Evolutionary conservation across 768 basidiomycete species (phyloP), one percentile per base, ranked within the genome.

Genomic region (Boletus subcaerulescens): DNA sequence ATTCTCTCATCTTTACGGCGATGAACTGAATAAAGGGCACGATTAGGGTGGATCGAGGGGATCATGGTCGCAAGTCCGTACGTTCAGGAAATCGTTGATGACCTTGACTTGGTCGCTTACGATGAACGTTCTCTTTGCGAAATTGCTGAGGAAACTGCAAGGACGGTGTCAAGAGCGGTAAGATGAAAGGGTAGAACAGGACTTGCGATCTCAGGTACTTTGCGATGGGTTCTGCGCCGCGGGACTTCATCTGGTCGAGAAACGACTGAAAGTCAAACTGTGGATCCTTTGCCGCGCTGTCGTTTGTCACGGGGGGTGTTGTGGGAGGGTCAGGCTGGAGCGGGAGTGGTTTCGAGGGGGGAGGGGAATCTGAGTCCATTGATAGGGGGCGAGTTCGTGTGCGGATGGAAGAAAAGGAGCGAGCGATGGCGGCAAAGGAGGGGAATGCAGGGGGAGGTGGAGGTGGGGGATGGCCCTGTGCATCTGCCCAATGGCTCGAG

Each of bases 151-250:
- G 66, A 98, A 98, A 41, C 95, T 98, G 65, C 5, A 15, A 0
- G 49, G 1, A 42, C 20, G 14, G 48, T 14, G 17, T 48, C n/a
- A 54, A 53, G 48, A 24, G 48, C 5, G 14, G n/a, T 31, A 55
- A 24, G 31, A 42, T 55, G 43, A 39, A 39, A 7, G n/a, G 45
- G 17, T 20, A 29, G 36, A 43, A 43, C 0, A 29, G 36, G 40
- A 83, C 91, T 60, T 71, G 95, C 95, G 93, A 97, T 76, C 93
- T 84, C 48, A 99, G 79, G 75, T 95, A 98, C 72, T 93, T 93
- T 29, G 91, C 92, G 20, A 98, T 89, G 7, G 94, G 91, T 52
- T 99, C 97, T 2, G 96, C 93, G 46, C 81, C 76, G 64, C 85
- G 86, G 40, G 79, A 73, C 73, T 96, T 91, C 84, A 99, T 93